Evolutionary conservation across 345 rosid species (phyloP), one percentile per base, ranked within the genome.

Genomic region (Barbarea vulgaris): DNA sequence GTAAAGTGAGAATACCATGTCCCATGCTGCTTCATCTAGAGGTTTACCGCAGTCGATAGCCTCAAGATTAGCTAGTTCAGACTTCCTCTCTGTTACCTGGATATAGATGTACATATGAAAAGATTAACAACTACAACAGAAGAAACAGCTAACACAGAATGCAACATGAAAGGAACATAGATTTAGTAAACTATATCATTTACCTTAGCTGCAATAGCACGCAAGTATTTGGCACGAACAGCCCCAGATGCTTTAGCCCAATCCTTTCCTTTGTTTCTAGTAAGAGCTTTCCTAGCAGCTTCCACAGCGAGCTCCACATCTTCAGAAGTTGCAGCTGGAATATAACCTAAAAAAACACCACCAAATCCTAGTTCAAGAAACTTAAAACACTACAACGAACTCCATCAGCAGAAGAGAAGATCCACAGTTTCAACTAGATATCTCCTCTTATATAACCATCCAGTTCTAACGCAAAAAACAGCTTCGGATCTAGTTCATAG

Each of bases 151-250:
- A 12, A 54, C 19, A 37, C 21, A 39, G 28, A 42, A 72, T 9
- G 41, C 5, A 51, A 60, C 44, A 73, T 1, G 30, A 37, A 41
- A 25, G 44, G 59, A 36, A 27, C 28, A 22, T 3, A 17, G 30
- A 2, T 31, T 6, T 46, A 0, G 1, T 22, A 13, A 64, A 36
- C 3, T 28, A n/a, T 9, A 18, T 27, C 3, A 11, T 33, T 0
- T 72, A 95, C 99, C 98, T 95, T 96, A 6, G 96, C 89, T 77
- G 99, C 95, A 81, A 96, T 96, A 67, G 96, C 99, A 17, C 96
- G 98, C 77, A 96, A 73, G 72, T 85, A 91, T 87, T 77, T 92
- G 57, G 99, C 99, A 61, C 99, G 96, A 36, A 83, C 76, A 51
- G 93, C 84, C 13, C 99, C 98, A 28, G 97, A 63, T 10, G 97